These are phyloP conservation scores for Hypoxylon trugodes DNA, from an alignment of 495 filamentous ascomycete genomes.

Conservation along the genomic window DNA sequence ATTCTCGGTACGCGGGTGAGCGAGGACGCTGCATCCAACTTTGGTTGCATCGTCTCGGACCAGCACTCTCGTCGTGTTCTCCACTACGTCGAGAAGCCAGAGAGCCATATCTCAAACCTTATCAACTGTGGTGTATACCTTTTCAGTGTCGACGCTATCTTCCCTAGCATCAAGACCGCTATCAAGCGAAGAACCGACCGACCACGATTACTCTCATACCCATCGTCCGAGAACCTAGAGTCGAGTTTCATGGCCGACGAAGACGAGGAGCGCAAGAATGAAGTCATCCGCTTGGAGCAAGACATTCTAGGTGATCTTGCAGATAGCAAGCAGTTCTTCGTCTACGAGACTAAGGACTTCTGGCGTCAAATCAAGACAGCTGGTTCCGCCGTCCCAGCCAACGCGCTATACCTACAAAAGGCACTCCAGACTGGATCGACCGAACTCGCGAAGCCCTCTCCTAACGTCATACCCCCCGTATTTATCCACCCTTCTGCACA, in stretches of 20 bases:
- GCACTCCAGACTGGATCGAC: constrained; percentile 84
- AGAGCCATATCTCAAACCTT: constrained; percentile 96
- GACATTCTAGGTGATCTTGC: constrained; percentile 96
- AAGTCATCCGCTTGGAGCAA: constrained; percentile 94
- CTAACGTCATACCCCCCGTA: constrained; percentile 91
- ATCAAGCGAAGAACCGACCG: constrained; percentile 96
- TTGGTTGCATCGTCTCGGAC: constrained; percentile 97
- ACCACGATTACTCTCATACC: constrained; percentile 90
- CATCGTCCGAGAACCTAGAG: constrained; percentile 92
- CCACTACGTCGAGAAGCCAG: constrained; percentile 99
- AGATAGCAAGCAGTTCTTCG: constrained; percentile 98
- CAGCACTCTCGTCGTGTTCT: constrained; percentile 93
- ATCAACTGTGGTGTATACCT: constrained; percentile 99
- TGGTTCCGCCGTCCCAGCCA: constrained; percentile 95
- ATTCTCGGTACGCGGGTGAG: constrained; percentile 93
- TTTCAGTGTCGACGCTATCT: constrained; percentile 93
- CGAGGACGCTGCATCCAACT: constrained; percentile 93
- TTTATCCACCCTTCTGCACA: constrained; percentile 96
- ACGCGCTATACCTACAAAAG: constrained; percentile 96
- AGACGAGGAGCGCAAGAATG: constrained; percentile 77
- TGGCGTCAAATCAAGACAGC: constrained; percentile 99
- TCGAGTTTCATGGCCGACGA: constrained; percentile 79
- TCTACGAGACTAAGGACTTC: constrained; percentile 98
- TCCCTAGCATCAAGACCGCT: constrained; percentile 92
- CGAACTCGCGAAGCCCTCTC: constrained; percentile 84